Conservation (phyloP, 1,284 basidiomycete species). For the Neotropicomus parvogracilis region DNA sequence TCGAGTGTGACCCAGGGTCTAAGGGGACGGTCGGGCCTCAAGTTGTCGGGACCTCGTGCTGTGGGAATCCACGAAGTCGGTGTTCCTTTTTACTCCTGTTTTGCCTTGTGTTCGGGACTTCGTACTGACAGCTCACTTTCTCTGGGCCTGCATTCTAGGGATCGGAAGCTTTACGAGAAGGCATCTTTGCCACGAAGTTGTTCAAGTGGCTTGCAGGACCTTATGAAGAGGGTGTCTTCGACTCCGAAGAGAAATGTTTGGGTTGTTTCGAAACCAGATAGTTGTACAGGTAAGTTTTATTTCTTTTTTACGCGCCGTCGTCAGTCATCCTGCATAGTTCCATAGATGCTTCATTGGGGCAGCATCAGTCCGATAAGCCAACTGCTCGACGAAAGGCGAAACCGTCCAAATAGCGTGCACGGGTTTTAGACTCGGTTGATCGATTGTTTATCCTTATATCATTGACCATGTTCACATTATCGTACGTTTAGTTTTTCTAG, state of each 20-base stretch:
- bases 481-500: neutral
- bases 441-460: no score
- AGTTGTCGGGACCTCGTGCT: no score
- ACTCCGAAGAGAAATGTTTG: neutral
- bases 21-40: no score
- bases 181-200: neutral
- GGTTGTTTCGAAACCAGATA: neutral
- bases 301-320: neutral
- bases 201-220: slow-evolving; percentile 3
- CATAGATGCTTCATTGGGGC: slow-evolving; percentile 4
- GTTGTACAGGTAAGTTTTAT: neutral
- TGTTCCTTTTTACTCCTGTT: no score
- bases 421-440: neutral
- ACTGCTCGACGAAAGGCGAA: neutral
- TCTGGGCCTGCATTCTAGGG: no score
- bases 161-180: slow-evolving; percentile 4
- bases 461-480: slow-evolving; percentile 7
- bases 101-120: no score
- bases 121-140: no score
- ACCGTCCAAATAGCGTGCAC: slow-evolving; percentile 2
- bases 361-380: neutral
- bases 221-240: neutral
- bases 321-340: neutral
- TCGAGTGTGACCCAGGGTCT: no score
- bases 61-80: no score